These are phyloP conservation scores for Batkoa obscura DNA, from an alignment of 371 early-diverging fungal genomes.

Conservation along the genomic window DNA sequence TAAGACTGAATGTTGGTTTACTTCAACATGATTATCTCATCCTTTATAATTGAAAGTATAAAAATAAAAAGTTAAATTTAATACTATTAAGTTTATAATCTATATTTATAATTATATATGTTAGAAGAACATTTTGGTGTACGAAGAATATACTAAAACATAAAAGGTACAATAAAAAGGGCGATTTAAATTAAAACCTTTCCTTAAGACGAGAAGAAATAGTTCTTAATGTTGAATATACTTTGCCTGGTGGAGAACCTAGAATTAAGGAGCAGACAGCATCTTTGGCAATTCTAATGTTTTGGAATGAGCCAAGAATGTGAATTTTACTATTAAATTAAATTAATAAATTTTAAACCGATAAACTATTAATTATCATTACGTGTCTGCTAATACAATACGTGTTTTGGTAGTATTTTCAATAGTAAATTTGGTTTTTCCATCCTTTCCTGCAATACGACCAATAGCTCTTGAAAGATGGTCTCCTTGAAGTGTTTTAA, in stretches of 20 bases:
- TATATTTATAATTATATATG: too few relatives aligned
- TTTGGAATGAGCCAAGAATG: constrained; percentile 91
- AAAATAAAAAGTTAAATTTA: too few relatives aligned
- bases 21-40: too few relatives aligned
- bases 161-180: too few relatives aligned
- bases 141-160: too few relatives aligned
- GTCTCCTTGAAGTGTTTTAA: constrained; percentile 89
- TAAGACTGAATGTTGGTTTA: too few relatives aligned
- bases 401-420: constrained; percentile 94
- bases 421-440: constrained; percentile 94
- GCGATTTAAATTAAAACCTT: constrained; percentile 62
- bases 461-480: constrained; percentile 98
- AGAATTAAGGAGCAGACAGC: constrained; percentile 89
- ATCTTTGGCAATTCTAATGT: constrained; percentile 93
- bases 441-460: constrained; percentile 97
- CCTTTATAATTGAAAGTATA: too few relatives aligned
- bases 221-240: constrained; percentile 77
- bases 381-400: constrained; percentile 95
- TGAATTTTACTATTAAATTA: constrained; percentile 61
- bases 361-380: too few relatives aligned
- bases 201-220: constrained; percentile 85
- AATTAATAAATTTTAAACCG: too few relatives aligned
- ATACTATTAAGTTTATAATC: too few relatives aligned
- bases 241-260: constrained; percentile 96
- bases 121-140: too few relatives aligned